Percentiles rank a stretch among this genome's conserved stretches.
phyloP scores from a whole-genome alignment of 1,284 basidiomycete species.

The Entoloma clypeatum region DNA sequence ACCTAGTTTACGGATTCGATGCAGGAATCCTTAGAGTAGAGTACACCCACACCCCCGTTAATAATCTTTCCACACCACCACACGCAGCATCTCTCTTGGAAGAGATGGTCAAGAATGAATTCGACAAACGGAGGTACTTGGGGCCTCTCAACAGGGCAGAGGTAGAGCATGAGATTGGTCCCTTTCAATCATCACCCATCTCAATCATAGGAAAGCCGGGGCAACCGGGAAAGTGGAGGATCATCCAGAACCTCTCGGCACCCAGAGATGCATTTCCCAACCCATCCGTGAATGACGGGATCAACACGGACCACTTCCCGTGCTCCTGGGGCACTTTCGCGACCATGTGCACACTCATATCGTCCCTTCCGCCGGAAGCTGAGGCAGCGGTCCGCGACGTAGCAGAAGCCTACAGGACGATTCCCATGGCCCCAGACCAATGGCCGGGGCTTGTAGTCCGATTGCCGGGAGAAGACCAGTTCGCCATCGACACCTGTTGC shows the following conservation, averaged over 20 bases:
- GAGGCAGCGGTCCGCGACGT: conserved; percentile 36
- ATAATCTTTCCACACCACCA: too few species aligned
- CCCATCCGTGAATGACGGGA: conserved; percentile 26
- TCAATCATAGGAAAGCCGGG: neutral
- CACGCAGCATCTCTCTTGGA: too few species aligned
- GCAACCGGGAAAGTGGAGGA: conserved; percentile 17
- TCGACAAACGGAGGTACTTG: too few species aligned
- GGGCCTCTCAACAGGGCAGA: too few species aligned
- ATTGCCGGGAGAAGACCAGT: too few species aligned
- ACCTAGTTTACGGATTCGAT: too few species aligned
- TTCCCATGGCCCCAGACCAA: conserved; percentile 30
- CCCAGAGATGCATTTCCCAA: conserved; percentile 23
- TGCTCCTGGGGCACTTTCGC: conserved; percentile 35
- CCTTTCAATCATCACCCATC: too few species aligned
- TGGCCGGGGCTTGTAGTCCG: too few species aligned
- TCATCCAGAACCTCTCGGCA: conserved; percentile 37
- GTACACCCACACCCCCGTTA: too few species aligned
- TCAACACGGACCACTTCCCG: conserved; percentile 29
- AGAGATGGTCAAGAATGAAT: too few species aligned
- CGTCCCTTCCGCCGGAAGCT: conserved; percentile 25
- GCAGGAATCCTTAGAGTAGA: too few species aligned
- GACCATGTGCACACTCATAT: conserved; percentile 16
- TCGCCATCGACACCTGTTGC: too few species aligned
- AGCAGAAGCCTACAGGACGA: conserved; percentile 31
- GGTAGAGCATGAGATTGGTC: conserved; percentile 1